phyloP scores from a whole-genome alignment of 768 basidiomycete genomes.

The Hemileccinum rubropunctum region DNA sequence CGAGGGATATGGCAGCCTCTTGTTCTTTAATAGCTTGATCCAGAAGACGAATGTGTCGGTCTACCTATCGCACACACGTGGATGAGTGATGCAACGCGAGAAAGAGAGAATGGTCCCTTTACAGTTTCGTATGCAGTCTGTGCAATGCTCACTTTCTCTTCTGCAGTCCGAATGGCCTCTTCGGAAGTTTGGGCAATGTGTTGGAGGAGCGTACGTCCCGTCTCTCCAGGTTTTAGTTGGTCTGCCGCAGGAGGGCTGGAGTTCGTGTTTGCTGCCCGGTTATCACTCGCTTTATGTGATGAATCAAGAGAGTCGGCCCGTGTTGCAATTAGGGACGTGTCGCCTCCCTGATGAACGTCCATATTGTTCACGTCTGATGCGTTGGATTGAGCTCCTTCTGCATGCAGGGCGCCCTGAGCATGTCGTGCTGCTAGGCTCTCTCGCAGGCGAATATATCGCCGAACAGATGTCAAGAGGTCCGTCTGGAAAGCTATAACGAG shows the following conservation, averaged over 20 bases:
- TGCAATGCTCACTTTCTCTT: constrained; percentile 78
- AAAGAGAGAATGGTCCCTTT: constrained; percentile 19
- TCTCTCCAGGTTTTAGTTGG: constrained; percentile 28
- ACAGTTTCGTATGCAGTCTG: constrained; percentile 71
- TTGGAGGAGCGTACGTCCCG: constrained; percentile 51
- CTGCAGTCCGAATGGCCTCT: constrained; percentile 58
- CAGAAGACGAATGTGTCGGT: constrained; percentile 74
- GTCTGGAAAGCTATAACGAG: constrained; percentile 36
- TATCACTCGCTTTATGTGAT: neutral
- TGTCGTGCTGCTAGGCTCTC: constrained; percentile 22
- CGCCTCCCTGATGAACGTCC: neutral
- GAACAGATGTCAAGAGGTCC: constrained; percentile 43
- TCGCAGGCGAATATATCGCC: constrained; percentile 44
- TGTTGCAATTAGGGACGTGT: neutral
- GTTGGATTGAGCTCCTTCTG: neutral
- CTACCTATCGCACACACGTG: constrained; percentile 49
- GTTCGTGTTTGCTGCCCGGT: neutral
- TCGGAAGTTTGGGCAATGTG: constrained; percentile 59
- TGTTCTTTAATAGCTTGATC: constrained; percentile 71
- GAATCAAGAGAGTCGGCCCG: constrained; percentile 7
- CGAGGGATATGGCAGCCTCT: constrained; percentile 53
- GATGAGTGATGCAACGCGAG: neutral
- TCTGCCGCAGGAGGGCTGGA: neutral
- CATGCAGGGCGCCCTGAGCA: neutral
- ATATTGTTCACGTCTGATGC: neutral